These are phyloP conservation scores for Cutaneotrichosporon sp. DNA, from an alignment of 1,284 basidiomycete species.

Conservation along the genomic window DNA sequence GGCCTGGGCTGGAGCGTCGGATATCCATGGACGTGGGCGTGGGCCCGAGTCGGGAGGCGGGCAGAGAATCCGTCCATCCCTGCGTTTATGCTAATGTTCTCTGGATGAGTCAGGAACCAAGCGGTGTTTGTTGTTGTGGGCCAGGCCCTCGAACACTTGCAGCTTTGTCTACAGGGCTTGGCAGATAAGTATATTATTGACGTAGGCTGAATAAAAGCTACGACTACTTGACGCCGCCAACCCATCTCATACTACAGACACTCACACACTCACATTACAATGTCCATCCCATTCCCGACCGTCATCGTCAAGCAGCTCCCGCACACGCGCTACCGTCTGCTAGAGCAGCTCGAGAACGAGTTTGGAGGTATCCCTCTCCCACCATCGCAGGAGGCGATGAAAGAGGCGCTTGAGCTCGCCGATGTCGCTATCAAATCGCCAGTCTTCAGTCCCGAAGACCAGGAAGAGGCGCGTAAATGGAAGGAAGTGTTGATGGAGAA, in stretches of 20 bases:
- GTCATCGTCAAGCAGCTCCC: slow-evolving; percentile 26
- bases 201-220: not conserved
- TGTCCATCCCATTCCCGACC: slow-evolving; percentile 20
- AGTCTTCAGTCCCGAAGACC: slow-evolving; percentile 20
- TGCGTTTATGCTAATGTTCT: not conserved
- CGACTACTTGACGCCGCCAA: not conserved
- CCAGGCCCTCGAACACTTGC: not conserved
- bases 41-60: not conserved
- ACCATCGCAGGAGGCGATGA: slow-evolving; percentile 10
- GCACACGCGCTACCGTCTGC: slow-evolving; percentile 21
- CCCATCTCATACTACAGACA: not conserved
- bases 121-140: not conserved
- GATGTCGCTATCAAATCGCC: slow-evolving; percentile 20
- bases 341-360: slow-evolving; percentile 17
- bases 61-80: not conserved
- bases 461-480: slow-evolving; percentile 17
- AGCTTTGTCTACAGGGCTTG: not conserved
- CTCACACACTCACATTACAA: not conserved
- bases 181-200: not conserved
- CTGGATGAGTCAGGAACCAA: not conserved
- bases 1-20: not conserved
- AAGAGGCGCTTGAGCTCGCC: slow-evolving; percentile 24
- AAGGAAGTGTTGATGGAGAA: slow-evolving; percentile 21
- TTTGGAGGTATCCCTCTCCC: slow-evolving; percentile 22
- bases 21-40: not conserved